Base-by-base conservation (phyloP, 2,329 filamentous ascomycete genomes). In the Thermochaetoides dissita region DNA sequence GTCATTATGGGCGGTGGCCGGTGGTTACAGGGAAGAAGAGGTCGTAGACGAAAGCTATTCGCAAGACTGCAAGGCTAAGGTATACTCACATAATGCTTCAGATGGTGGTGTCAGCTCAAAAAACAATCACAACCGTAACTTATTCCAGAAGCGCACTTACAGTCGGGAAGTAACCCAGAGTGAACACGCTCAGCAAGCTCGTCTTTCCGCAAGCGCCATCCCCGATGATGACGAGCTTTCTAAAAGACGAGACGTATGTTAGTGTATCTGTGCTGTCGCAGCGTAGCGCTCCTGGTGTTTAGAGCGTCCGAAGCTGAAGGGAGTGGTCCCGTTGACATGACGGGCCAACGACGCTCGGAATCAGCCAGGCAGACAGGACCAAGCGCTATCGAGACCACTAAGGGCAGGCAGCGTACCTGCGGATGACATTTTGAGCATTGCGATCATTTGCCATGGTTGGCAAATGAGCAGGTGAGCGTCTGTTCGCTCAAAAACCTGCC, bases 141-240 rank as follows among this genome's bases (percentile, higher is more conserved):
- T 10, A 12, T 10, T 30, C 12, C 10, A 1, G 10, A 7, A 7
- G 8, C 43, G 36, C 37, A 76, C 86, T 68, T 71, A 95, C 89
- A 58, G 87, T 94, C 55, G 91, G 91, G 57, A 96, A 98, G 65
- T 95, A 96, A 45, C 91, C 91, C 42, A 98, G 72, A 32, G 91
- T 98, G 64, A 98, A 98, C 53, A 98, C 91, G 61, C 88, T 95
- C 52, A 98, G 70, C 56, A 98, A 68, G 77, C 86, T 94, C 40
- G 91, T 98, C 71, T 98, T 98, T 57, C 91, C 91, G 65, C 91
- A 98, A 53, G 91, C 91, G 69, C 91, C 91, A 42, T 95, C 88
- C 48, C 88, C 88, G 56, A 95, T 94, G 54, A 95, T 95, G 57
- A 95, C 88, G 58, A 95, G 72, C 68, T 95, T 95, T 71, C 88